Evolutionary conservation across 345 rosid genomes (phyloP), one percentile per base, ranked within the genome.

Genomic region (Linum usitatissimum): DNA sequence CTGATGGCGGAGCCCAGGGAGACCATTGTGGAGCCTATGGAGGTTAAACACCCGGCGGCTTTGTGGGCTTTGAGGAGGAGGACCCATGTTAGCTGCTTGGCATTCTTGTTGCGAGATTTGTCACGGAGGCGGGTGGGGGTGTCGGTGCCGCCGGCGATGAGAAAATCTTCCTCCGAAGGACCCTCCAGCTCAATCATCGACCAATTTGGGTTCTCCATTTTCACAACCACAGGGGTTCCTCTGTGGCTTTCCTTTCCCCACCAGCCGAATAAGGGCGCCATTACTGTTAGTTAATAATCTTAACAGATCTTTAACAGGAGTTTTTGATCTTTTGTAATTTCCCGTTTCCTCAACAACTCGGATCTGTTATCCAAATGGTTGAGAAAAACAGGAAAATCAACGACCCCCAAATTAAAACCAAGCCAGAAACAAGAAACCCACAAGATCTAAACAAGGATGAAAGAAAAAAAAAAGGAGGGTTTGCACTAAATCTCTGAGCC

Each of bases 141-240:
- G 57, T 51, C 23, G 77, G 80, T 3, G 78, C 51, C 51, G 70
- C 63, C 76, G 17, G 73, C 71, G 64, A 75, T 68, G 45, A 86
- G 63, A 68, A 92, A 87, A 75, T 92, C 97, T 14, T 87, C 90
- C 28, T 85, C 86, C 0, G 88, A 73, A 0, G 95, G 90, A 30
- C 81, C 83, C 63, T 92, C 88, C 2, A 92, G 83, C 75, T 92
- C 97, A 15, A 85, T 85, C 96, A 92, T 90, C 23, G 97, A 90
- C 99, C 99, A 92, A 76, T 90, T 92, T 2, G 99, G 99, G 72
- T 92, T 90, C 69, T 92, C 96, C 97, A 92, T 90, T 73, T 89
- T 92, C 39, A 92, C 88, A n/a, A 92, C 96, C 3, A 92, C 99
- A 30, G 99, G 91, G 1, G 99, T 92, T 3, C 99, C 97, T 72